Evolutionary conservation across 2,329 filamentous ascomycete genomes (phyloP).

Genomic region (Didymella keratinophila): DNA sequence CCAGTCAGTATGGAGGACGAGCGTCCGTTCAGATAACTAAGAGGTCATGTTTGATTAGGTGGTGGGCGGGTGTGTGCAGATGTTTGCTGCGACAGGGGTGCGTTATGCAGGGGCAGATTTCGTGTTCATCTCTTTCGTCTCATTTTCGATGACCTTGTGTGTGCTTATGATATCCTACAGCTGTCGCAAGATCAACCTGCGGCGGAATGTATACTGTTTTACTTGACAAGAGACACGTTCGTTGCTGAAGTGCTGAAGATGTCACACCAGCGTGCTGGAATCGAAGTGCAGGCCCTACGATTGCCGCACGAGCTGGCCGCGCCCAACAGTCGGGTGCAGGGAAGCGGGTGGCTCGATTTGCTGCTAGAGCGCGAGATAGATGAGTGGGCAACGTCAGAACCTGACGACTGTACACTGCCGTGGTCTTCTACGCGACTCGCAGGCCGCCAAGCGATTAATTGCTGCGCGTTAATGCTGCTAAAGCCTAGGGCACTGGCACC

Average conservation of each 20-base stretch:
- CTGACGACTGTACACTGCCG: too few species aligned
- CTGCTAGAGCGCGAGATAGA: background rate
- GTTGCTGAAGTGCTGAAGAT: too few species aligned
- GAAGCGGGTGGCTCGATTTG: background rate
- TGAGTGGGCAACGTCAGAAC: background rate
- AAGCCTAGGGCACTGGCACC: background rate
- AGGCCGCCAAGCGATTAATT: background rate
- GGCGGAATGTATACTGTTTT: background rate
- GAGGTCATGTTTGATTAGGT: background rate
- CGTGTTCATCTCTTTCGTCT: constrained; percentile 16
- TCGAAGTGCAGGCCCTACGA: background rate
- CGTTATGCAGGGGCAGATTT: constrained; percentile 12
- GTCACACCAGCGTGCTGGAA: too few species aligned
- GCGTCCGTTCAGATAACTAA: constrained; percentile 40
- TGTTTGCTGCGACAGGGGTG: constrained; percentile 5
- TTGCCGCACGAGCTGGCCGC: background rate
- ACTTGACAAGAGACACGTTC: background rate
- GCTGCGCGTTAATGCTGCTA: background rate
- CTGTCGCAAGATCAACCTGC: background rate
- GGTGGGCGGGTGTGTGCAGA: background rate
- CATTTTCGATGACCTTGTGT: background rate
- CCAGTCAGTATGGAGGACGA: constrained; percentile 50
- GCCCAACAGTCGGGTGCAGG: background rate
- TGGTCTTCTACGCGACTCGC: background rate
- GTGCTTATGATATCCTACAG: background rate